phyloP scores from a whole-genome alignment of 192 early-diverging fungal species.

The Coemansia brasiliensis region DNA sequence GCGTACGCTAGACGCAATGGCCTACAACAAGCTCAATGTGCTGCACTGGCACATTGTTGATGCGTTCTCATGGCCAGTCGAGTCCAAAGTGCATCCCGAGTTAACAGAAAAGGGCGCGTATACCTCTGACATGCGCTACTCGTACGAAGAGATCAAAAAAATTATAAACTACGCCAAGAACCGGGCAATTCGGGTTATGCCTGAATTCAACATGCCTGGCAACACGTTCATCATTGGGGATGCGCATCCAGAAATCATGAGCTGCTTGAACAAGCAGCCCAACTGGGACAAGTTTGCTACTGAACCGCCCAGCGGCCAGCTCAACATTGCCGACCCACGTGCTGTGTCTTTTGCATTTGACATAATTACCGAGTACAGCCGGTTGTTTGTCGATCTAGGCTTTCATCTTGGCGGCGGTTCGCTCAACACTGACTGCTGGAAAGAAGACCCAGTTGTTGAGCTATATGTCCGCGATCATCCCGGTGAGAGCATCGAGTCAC shows the following conservation, averaged over 20 bases:
- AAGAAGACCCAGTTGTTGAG: constrained; percentile 53
- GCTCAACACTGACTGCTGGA: constrained; percentile 69
- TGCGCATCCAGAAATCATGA: constrained; percentile 61
- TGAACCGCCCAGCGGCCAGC: constrained; percentile 79
- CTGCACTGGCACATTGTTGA: constrained; percentile 77
- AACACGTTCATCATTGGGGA: constrained; percentile 63
- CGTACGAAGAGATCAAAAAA: constrained; percentile 65
- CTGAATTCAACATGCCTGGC: constrained; percentile 86
- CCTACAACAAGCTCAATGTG: constrained; percentile 76
- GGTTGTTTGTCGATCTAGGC: constrained; percentile 66
- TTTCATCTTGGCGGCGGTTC: constrained; percentile 77
- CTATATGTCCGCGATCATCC: constrained; percentile 51
- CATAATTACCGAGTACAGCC: constrained; percentile 67
- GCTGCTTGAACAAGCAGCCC: constrained; percentile 64
- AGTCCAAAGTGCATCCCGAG: constrained; percentile 65
- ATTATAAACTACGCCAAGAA: constrained; percentile 74
- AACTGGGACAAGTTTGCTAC: constrained; percentile 61
- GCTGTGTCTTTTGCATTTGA: constrained; percentile 67
- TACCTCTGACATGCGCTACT: constrained; percentile 65
- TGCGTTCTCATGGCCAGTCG: constrained; percentile 71
- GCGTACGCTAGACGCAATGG: constrained; percentile 65
- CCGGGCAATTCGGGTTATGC: constrained; percentile 81
- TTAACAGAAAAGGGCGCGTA: constrained; percentile 66
- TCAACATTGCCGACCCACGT: constrained; percentile 66
- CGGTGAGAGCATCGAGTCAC: constrained; percentile 44